A percentile compares a stretch with the other conserved stretches of the same genome.
These are phyloP conservation scores for Akanthomyces dipterigenus DNA, from an alignment of 2,329 filamentous ascomycete species.

Conservation along the genomic window DNA sequence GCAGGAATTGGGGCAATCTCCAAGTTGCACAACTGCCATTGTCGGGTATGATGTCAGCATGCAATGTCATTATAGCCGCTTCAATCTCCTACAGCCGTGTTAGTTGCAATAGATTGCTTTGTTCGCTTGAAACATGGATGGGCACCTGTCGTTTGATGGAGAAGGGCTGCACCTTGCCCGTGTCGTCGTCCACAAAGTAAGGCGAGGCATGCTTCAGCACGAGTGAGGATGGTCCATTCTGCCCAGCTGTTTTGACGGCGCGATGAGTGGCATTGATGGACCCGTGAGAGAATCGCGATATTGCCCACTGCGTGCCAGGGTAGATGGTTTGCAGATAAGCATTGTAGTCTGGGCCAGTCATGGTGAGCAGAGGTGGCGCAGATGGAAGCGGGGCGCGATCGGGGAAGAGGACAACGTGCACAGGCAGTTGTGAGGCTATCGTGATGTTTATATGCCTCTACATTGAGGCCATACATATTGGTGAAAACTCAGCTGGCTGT, in stretches of 20 bases:
- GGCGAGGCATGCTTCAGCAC: conserved; percentile 9
- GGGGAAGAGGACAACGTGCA: not conserved
- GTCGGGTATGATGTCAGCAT: not conserved
- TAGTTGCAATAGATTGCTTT: not conserved
- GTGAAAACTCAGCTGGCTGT: not conserved
- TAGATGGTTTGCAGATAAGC: not conserved
- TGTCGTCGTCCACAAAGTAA: conserved; percentile 10
- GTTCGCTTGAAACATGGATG: too few species aligned
- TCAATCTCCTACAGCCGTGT: not conserved
- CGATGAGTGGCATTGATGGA: conserved; percentile 10
- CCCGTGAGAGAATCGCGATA: not conserved
- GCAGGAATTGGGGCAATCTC: not conserved
- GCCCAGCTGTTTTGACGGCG: not conserved
- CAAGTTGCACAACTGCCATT: not conserved
- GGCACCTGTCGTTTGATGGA: conserved; percentile 6
- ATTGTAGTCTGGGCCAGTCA: conserved; percentile 2
- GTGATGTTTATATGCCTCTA: not conserved
- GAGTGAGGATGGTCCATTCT: not conserved
- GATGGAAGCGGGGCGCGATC: not conserved
- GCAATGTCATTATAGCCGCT: not conserved
- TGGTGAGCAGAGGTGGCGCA: not conserved
- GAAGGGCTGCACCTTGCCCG: conserved; percentile 1
- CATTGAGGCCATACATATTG: not conserved
- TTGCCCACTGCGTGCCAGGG: not conserved
- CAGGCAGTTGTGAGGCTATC: not conserved